Conservation (phyloP, 176 grass and related monocot species). For the Puya raimondii region DNA sequence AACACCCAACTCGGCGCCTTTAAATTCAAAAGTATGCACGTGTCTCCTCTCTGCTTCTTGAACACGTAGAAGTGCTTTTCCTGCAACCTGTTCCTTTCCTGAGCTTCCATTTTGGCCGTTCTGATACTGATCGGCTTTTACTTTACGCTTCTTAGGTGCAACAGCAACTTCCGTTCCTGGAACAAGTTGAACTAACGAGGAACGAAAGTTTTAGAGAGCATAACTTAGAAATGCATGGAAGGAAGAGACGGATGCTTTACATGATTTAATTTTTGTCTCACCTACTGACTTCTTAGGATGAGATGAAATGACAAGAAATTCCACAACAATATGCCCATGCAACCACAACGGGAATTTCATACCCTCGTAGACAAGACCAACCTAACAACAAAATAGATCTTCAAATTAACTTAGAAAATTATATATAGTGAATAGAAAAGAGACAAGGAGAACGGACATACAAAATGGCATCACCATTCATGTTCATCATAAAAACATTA, state of each 20-base stretch:
- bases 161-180: conserved; percentile 88
- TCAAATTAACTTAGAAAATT: background rate
- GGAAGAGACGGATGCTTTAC: conserved; percentile 6
- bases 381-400: conserved; percentile 39
- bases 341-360: conserved; percentile 97
- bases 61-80: conserved; percentile 79
- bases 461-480: background rate
- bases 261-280: conserved; percentile 21
- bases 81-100: conserved; percentile 42
- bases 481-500: too few relatives aligned
- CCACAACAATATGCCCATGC: conserved; percentile 79
- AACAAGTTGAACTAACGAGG: conserved; percentile 70
- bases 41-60: conserved; percentile 53
- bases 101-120: conserved; percentile 50
- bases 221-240: conserved; percentile 4
- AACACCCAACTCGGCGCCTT: conserved; percentile 50
- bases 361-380: conserved; percentile 72
- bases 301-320: conserved; percentile 69
- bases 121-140: conserved; percentile 19
- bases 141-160: conserved; percentile 71
- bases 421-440: background rate
- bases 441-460: background rate
- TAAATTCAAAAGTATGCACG: conserved; percentile 56
- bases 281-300: conserved; percentile 59
- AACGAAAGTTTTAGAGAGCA: background rate